phyloP scores from a whole-genome alignment of 2,329 filamentous ascomycete species.

The Pseudogymnoascus sp. region DNA sequence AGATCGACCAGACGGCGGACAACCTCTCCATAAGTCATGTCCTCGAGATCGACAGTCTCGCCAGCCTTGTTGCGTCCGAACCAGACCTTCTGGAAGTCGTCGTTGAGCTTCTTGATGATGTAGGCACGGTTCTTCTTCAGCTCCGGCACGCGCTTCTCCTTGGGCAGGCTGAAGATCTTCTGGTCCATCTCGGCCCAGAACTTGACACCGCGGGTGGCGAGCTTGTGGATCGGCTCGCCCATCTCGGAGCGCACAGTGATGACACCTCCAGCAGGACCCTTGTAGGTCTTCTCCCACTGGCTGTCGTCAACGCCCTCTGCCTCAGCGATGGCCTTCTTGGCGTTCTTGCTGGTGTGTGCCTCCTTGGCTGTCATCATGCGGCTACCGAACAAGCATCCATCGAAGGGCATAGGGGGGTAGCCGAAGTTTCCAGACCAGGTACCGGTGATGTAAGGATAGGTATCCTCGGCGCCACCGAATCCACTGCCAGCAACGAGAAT shows the following conservation, averaged over 20 bases:
- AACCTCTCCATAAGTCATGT: conserved; percentile 92
- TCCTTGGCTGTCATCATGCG: conserved; percentile 95
- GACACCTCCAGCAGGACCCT: conserved; percentile 81
- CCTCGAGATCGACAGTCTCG: conserved; percentile 77
- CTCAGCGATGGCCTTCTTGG: conserved; percentile 84
- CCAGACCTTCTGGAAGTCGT: conserved; percentile 96
- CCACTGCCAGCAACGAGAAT: conserved; percentile 85
- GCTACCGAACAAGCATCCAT: conserved; percentile 83
- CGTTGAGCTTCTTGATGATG: conserved; percentile 93
- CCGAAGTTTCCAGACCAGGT: conserved; percentile 80
- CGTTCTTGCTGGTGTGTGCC: conserved; percentile 76
- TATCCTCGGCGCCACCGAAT: conserved; percentile 83
- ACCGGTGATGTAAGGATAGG: conserved; percentile 86
- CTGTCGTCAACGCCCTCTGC: conserved; percentile 73
- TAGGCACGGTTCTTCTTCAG: conserved; percentile 82
- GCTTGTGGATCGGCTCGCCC: conserved; percentile 98
- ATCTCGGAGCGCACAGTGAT: conserved; percentile 97
- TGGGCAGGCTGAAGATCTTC: conserved; percentile 94
- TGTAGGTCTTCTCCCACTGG: conserved; percentile 91
- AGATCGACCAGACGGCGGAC: conserved; percentile 80
- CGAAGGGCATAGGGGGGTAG: conserved; percentile 89
- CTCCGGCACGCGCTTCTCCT: conserved; percentile 83
- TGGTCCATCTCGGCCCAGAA: conserved; percentile 99
- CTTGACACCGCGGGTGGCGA: conserved; percentile 87
- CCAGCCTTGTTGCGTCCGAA: conserved; percentile 80